phyloP scores from a whole-genome alignment of 2,329 filamentous ascomycete species.

The Stagonosporopsis vannaccii region DNA sequence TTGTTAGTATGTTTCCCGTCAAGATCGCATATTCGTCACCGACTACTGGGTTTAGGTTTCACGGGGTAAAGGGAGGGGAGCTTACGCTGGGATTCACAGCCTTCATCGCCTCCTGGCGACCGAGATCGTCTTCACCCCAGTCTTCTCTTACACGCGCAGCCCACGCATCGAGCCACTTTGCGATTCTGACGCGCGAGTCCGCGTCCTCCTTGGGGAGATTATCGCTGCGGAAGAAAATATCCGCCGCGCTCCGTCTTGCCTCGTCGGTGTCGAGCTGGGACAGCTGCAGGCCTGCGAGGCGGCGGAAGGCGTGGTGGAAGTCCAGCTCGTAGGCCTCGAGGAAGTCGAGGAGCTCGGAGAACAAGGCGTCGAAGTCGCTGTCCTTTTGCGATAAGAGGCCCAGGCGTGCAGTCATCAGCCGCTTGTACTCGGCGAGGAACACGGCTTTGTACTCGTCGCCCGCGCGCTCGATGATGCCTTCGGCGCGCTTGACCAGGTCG shows the following conservation, averaged over 20 bases:
- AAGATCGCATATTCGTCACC: too few species aligned
- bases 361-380: conserved; percentile 79
- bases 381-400: conserved; percentile 75
- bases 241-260: conserved; percentile 68
- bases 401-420: conserved; percentile 79
- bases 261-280: conserved; percentile 70
- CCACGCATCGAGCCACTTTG: conserved; percentile 84
- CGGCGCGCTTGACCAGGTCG: conserved; percentile 78
- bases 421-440: conserved; percentile 89
- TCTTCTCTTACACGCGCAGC: conserved; percentile 74
- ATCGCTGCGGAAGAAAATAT: conserved; percentile 81
- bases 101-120: conserved; percentile 78
- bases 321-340: conserved; percentile 85
- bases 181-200: conserved; percentile 71
- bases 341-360: conserved; percentile 81
- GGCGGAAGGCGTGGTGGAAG: conserved; percentile 93
- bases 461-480: conserved; percentile 78
- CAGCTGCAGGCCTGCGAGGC: conserved; percentile 70
- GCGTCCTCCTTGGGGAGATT: conserved; percentile 62
- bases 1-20: background rate
- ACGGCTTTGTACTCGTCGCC: conserved; percentile 89
- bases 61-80: conserved; percentile 3
- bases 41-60: too few species aligned
- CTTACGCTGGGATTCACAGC: conserved; percentile 79
- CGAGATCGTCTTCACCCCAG: conserved; percentile 66